These are phyloP conservation scores for Prunus padus DNA, from an alignment of 306 rosid species.

Conservation along the genomic window DNA sequence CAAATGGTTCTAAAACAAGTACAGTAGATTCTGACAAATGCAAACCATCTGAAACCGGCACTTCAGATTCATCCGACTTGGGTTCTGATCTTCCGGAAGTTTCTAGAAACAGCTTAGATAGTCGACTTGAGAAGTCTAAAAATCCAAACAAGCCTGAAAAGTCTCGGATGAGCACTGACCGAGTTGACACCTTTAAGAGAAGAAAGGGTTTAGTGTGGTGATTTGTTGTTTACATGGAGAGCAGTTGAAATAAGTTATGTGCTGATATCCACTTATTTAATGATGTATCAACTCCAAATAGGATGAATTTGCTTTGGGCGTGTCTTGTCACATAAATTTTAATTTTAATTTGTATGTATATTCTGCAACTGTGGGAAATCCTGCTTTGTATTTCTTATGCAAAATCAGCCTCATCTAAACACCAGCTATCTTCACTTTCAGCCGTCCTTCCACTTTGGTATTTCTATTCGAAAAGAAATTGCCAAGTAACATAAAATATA, in stretches of 20 bases:
- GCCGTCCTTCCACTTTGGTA: not conserved
- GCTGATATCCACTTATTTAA: constrained; percentile 12
- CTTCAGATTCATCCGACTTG: constrained; percentile 51
- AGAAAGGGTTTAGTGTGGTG: constrained; percentile 81
- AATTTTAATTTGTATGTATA: constrained; percentile 39
- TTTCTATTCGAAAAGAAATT: not conserved
- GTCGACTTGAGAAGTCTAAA: constrained; percentile 86
- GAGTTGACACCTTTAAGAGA: constrained; percentile 84
- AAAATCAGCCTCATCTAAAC: constrained; percentile 36
- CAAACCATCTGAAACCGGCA: constrained; percentile 58
- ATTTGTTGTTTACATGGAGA: constrained; percentile 33
- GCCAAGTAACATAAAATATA: not conserved
- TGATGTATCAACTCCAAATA: constrained; percentile 35
- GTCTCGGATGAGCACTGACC: constrained; percentile 98
- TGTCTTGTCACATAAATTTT: constrained; percentile 22
- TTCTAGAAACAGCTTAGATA: constrained; percentile 98
- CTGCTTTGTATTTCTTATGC: no score
- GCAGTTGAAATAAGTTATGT: constrained; percentile 49
- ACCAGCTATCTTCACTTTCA: not conserved
- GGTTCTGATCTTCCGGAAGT: constrained; percentile 66
- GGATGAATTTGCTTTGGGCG: constrained; percentile 33
- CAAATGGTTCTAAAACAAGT: constrained; percentile 49
- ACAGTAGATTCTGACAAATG: constrained; percentile 47
- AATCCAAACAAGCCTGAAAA: constrained; percentile 72
- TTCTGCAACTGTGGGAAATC: constrained; percentile 32